Evolutionary conservation across 768 basidiomycete genomes (phyloP).

Genomic region (Calocybe indica): DNA sequence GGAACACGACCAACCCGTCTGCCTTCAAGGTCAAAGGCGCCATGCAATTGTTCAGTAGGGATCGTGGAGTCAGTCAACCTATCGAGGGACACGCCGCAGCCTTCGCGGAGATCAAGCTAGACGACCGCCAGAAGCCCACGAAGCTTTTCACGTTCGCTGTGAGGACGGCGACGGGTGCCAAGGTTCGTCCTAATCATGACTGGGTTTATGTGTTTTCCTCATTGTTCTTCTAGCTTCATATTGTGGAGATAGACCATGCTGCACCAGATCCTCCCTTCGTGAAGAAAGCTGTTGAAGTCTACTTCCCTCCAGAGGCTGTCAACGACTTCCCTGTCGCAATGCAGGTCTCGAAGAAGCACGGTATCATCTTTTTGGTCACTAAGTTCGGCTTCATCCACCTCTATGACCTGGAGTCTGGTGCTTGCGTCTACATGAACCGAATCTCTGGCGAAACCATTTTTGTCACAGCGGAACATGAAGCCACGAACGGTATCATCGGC

Average conservation of each 20-base stretch:
- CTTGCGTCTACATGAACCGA: constrained; percentile 99
- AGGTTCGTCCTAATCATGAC: constrained; percentile 43
- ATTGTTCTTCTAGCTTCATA: constrained; percentile 64
- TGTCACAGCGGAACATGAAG: constrained; percentile 95
- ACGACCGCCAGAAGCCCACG: constrained; percentile 78
- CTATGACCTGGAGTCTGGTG: constrained; percentile 95
- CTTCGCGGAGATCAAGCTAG: constrained; percentile 88
- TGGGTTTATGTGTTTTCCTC: constrained; percentile 2
- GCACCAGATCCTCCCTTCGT: constrained; percentile 88
- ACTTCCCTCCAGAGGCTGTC: constrained; percentile 96
- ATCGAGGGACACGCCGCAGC: constrained; percentile 98
- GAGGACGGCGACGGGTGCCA: constrained; percentile 94
- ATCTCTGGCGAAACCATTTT: constrained; percentile 99
- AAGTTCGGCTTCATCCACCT: constrained; percentile 99
- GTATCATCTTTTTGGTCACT: constrained; percentile 94
- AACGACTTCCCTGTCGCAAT: constrained; percentile 99
- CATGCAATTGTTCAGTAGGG: constrained; percentile 94
- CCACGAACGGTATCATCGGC: constrained; percentile 92
- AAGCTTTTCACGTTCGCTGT: constrained; percentile 96
- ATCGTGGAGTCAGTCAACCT: constrained; percentile 91
- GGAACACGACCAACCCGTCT: constrained; percentile 86
- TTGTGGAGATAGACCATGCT: constrained; percentile 96
- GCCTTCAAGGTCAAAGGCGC: constrained; percentile 99
- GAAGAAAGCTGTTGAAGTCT: constrained; percentile 98
- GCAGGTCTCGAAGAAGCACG: constrained; percentile 97